Evolutionary conservation across 2,329 filamentous ascomycete species (phyloP), one percentile per base, ranked within the genome.

Genomic region (Colletotrichum cordylinicola): DNA sequence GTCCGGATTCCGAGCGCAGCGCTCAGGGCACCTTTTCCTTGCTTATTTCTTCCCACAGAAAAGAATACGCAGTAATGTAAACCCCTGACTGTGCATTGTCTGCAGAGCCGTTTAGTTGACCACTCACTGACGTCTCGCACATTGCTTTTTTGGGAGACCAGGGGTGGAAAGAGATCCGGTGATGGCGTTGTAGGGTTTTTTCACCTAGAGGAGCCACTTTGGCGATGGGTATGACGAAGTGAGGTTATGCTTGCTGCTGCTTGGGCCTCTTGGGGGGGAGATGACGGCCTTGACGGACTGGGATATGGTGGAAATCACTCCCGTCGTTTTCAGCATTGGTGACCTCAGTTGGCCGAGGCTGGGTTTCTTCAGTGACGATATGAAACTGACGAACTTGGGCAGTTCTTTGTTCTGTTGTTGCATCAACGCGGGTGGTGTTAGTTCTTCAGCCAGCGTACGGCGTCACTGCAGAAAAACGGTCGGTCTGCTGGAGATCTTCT

Each of bases 381-480:
- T 61, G 61, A 71, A 56, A 71, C 67, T 58, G 68, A 29, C 52
- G 27, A 39, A 24, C 15, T 18, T 43, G 29, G 43, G 37, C 37
- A 21, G 29, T 66, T 55, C 72, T 74, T 71, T 74, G 72, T 74
- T 71, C 48, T 62, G 56, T 48, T 43, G 66, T 37, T 64, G 21
- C 65, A 68, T 70, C 65, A 61, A 62, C 70, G 48, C 29, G 48
- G 33, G 31, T 33, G 21, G n/a, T 64, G 24, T 24, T 5, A 24
- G 9, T 43, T 43, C 61, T 33, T 64, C 24, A 39, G 24, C 18
- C 24, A 43, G 16, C 61, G 31, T 39, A 21, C 61, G 33, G 35
- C 61, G 61, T 43, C 29, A 43, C 35, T 48, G 24, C 66, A 43
- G 27, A 24, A 31, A 35, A 74, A 64, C 48, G 67, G 24, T 48